Evolutionary conservation across 176 grass and related monocot genomes (phyloP), one percentile per base, ranked within the genome.

Genomic region (Raddia distichophylla): DNA sequence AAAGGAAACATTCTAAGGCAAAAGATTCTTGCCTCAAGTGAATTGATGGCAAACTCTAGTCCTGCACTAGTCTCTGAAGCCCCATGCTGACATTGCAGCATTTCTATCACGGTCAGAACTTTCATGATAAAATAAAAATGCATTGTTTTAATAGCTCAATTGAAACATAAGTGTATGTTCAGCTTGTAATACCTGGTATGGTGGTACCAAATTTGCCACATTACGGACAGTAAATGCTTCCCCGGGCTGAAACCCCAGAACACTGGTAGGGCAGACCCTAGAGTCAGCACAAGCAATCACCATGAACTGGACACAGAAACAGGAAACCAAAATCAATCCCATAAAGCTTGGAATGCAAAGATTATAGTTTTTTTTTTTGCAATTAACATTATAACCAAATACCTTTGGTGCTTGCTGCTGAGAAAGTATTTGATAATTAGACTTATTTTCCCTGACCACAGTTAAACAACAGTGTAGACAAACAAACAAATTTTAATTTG

Each of bases 211-310:
- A 86, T 99, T 99, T 84, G 96, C 93, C 45, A 99, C 78, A 75
- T 95, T 99, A 77, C 96, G 93, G 17, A 99, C 85, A 27, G 91
- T 93, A 80, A 99, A 93, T 71, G 96, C 89, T 85, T 99, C 96
- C 63, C 96, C 96, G 74, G 92, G 88, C 77, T 95, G 91, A 90
- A 99, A 87, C 17, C 93, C 96, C 78, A 99, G 88, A 88, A 99
- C 76, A 66, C 78, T 79, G 4, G 86, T 82, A 64, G 96, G 91
- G 62, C 96, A 99, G 70, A 99, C 96, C 80, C 96, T 91, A 15
- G 96, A 95, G 76, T 99, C 93, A 12, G 86, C 81, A 90, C 96
- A 99, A 75, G 96, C 93, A 91, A 99, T 47, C 60, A 99, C 87
- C 88, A 93, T 91, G 85, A 91, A 99, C 96, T 99, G 90, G 82